These are phyloP conservation scores for Seminavis robusta DNA, from an alignment of 108 stramenopile genomes.

Conservation along the genomic window DNA sequence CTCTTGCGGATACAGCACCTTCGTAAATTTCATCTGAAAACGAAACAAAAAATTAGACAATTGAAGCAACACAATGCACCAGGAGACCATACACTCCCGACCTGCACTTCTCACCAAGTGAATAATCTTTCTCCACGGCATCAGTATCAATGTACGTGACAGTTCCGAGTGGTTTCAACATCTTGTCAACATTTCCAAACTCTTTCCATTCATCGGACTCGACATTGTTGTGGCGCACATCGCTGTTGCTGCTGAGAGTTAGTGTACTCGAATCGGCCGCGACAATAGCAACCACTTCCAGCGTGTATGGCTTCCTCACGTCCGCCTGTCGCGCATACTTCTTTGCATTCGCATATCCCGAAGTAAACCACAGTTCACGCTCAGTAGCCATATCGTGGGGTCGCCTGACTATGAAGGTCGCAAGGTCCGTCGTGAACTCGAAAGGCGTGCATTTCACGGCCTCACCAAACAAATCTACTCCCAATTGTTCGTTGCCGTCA, in stretches of 20 bases:
- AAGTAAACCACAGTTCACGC: constrained; percentile 11
- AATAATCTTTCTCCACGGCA: constrained; percentile 74
- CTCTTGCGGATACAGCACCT: background rate
- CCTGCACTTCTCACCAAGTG: constrained; percentile 50
- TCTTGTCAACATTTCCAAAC: constrained; percentile 53
- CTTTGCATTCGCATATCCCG: constrained; percentile 13
- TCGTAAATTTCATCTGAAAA: background rate
- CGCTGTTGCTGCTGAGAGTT: constrained; percentile 22
- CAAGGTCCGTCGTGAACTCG: constrained; percentile 50
- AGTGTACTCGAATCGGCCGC: constrained; percentile 49
- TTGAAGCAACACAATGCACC: too few relatives aligned
- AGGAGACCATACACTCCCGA: too few relatives aligned
- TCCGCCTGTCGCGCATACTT: constrained; percentile 37
- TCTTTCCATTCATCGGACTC: constrained; percentile 55
- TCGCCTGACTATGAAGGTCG: constrained; percentile 44
- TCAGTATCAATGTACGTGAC: constrained; percentile 67
- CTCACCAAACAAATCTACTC: too few relatives aligned
- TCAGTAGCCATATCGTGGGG: constrained; percentile 36
- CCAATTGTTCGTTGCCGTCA: too few relatives aligned
- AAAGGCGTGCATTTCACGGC: constrained; percentile 44
- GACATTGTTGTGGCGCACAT: too few relatives aligned
- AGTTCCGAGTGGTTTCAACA: constrained; percentile 50
- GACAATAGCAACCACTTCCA: constrained; percentile 53
- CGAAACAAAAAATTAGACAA: too few relatives aligned
- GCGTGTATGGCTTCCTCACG: constrained; percentile 34